Evolutionary conservation across 352 stramenopile genomes (phyloP).

Genomic region (Pythium volutum): DNA sequence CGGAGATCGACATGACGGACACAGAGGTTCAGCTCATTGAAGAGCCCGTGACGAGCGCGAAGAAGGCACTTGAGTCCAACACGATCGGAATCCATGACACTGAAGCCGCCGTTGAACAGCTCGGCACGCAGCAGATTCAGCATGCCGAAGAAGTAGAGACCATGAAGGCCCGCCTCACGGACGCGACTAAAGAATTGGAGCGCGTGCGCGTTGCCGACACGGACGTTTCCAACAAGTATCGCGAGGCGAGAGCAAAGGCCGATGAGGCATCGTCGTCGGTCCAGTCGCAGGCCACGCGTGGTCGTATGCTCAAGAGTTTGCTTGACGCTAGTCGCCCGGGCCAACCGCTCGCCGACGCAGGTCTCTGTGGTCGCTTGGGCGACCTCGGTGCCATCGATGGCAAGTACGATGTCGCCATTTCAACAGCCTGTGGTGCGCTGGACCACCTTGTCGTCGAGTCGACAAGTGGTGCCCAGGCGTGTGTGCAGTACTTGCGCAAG

Average conservation of each 20-base stretch:
- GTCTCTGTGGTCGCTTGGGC: slow-evolving; percentile 94
- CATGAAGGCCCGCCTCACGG: slow-evolving; percentile 71
- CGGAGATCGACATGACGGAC: slow-evolving; percentile 75
- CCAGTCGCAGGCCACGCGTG: slow-evolving; percentile 66
- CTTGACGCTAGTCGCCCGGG: slow-evolving; percentile 89
- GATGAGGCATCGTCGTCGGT: slow-evolving; percentile 67
- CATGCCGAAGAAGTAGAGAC: slow-evolving; percentile 52
- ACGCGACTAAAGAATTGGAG: slow-evolving; percentile 81
- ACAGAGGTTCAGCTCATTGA: slow-evolving; percentile 81
- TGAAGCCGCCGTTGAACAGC: slow-evolving; percentile 53
- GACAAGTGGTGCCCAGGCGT: slow-evolving; percentile 92
- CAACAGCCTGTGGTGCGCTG: slow-evolving; percentile 94
- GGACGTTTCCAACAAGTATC: slow-evolving; percentile 53
- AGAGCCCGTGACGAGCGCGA: slow-evolving; percentile 64
- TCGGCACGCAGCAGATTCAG: slow-evolving; percentile 57
- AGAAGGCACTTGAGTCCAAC: slow-evolving; percentile 79
- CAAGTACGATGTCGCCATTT: slow-evolving; percentile 98
- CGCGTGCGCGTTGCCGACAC: slow-evolving; percentile 48
- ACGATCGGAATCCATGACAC: slow-evolving; percentile 48
- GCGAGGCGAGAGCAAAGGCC: slow-evolving; percentile 68
- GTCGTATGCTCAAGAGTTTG: slow-evolving; percentile 86
- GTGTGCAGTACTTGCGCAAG: slow-evolving; percentile 94
- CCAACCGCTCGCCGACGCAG: slow-evolving; percentile 89
- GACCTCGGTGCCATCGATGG: slow-evolving; percentile 95
- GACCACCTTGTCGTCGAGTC: slow-evolving; percentile 98